Percentiles rank a stretch among this genome's conserved stretches.
These are phyloP conservation scores for Tulasnella sp. DNA, from an alignment of 768 basidiomycete species.

Conservation along the genomic window DNA sequence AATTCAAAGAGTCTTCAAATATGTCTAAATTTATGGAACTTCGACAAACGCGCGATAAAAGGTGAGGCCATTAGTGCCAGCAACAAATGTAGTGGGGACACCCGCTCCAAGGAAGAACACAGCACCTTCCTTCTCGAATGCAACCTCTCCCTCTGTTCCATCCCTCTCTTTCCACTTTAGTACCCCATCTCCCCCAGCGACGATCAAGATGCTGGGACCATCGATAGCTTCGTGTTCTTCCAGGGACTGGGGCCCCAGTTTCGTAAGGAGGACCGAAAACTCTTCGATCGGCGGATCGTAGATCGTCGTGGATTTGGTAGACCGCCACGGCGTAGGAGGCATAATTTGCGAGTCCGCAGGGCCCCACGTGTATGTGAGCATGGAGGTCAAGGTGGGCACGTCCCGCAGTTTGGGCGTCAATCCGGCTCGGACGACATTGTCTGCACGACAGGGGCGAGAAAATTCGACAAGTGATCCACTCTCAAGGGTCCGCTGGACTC, in stretches of 20 bases:
- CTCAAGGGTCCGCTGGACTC: no score
- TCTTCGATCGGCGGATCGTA: conserved; percentile 92
- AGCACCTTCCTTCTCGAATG: conserved; percentile 44
- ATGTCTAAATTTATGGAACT: not conserved
- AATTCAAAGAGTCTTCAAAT: not conserved
- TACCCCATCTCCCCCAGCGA: conserved; percentile 53
- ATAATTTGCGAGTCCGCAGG: conserved; percentile 60
- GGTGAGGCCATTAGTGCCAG: conserved; percentile 33
- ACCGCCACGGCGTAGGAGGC: conserved; percentile 39
- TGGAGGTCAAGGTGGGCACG: conserved; percentile 74
- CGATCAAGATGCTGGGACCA: conserved; percentile 78
- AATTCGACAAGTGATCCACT: no score
- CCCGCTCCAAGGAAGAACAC: conserved; percentile 77
- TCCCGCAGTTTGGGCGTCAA: conserved; percentile 95
- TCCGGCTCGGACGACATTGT: conserved; percentile 97
- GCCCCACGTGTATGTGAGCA: conserved; percentile 73
- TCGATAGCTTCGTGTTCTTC: conserved; percentile 44
- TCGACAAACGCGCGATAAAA: conserved; percentile 52
- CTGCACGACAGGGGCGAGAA: conserved; percentile 26
- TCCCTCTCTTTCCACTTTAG: conserved; percentile 36
- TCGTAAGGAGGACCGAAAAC: conserved; percentile 69
- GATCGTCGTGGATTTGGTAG: conserved; percentile 34
- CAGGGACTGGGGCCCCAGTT: conserved; percentile 36
- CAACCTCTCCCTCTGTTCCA: conserved; percentile 27
- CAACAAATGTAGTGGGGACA: conserved; percentile 39